Base-by-base conservation (phyloP, 2,329 filamentous ascomycete species). In the Botryotinia globosa region DNA sequence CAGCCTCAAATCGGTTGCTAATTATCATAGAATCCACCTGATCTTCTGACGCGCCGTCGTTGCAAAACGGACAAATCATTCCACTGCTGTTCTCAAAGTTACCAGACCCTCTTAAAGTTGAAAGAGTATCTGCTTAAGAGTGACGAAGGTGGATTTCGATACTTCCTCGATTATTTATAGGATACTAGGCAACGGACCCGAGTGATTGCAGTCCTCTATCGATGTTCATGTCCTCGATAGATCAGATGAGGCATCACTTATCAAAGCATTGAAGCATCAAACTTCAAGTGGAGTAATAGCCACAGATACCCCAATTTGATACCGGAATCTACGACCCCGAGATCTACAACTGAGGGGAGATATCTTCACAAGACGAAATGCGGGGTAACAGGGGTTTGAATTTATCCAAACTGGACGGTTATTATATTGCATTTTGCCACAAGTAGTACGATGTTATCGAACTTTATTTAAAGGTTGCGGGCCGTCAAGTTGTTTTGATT, bases 301-400 rank as follows among this genome's bases (percentile, higher is more conserved):
- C n/a, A 67, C 29, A 68, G 61, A n/a, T 56, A 58, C 54, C n/a
- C 32, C 34, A 65, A 65, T 51, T 39, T n/a, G 44, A 54, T 34
- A 42, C 29, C 62, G 51, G 51, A 37, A 32, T 67, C 32, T 25
- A 44, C 34, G 39, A 18, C n/a, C 42, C 45, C 45, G 48, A 67
- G 39, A 45, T 45, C 62, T 51, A 58, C 39, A 67, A 66, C 34
- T 54, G 62, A 37, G 62, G 45, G 25, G 45, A 32, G 22, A 18
- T 42, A 56, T 48, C 44, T 58, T 56, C 39, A 16, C 16, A 45
- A 54, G n/a, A 56, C 64, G n/a, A 56, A 64, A 51, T 71, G 69
- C 69, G 69, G 69, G 69, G 69, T 71, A 65, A 64, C 54, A 45
- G 58, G 68, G 58, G 4, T 22, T 63, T 16, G 44, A 72, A 20